phyloP scores from a whole-genome alignment of 768 basidiomycete genomes.

The Suillus brevipes region DNA sequence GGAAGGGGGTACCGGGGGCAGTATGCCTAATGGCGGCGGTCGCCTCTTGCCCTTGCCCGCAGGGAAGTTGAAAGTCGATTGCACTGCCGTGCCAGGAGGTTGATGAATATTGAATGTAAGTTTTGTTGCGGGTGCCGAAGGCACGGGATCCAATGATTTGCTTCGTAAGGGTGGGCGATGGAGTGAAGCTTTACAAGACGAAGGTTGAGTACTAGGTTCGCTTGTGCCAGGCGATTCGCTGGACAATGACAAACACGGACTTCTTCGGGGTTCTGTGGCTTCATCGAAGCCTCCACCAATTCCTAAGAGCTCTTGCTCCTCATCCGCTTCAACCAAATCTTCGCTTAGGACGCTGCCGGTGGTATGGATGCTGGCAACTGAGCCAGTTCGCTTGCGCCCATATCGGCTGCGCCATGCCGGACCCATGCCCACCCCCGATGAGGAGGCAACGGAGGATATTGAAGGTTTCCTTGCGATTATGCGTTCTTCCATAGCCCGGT shows the following conservation, averaged over 20 bases:
- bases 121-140: conserved; percentile 60
- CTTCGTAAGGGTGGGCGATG: conserved; percentile 11
- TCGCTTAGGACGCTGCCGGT: conserved; percentile 73
- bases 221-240: conserved; percentile 37
- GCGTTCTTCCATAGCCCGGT: conserved; percentile 87
- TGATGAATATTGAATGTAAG: conserved; percentile 52
- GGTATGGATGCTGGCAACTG: conserved; percentile 70
- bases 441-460: conserved; percentile 58
- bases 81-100: conserved; percentile 52
- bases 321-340: conserved; percentile 79
- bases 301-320: conserved; percentile 71
- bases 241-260: conserved; percentile 31
- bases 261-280: conserved; percentile 34
- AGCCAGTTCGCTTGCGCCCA: conserved; percentile 71
- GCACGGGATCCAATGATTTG: conserved; percentile 32
- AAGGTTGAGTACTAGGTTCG: conserved; percentile 28
- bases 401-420: conserved; percentile 65
- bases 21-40: conserved; percentile 57
- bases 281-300: conserved; percentile 64
- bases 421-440: conserved; percentile 61
- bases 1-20: conserved; percentile 75
- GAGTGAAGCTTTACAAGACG: conserved; percentile 7
- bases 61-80: conserved; percentile 49
- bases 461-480: conserved; percentile 74
- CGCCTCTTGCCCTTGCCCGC: conserved; percentile 55